Conservation (phyloP, 495 filamentous ascomycete genomes). For the Xylaria grammica region DNA sequence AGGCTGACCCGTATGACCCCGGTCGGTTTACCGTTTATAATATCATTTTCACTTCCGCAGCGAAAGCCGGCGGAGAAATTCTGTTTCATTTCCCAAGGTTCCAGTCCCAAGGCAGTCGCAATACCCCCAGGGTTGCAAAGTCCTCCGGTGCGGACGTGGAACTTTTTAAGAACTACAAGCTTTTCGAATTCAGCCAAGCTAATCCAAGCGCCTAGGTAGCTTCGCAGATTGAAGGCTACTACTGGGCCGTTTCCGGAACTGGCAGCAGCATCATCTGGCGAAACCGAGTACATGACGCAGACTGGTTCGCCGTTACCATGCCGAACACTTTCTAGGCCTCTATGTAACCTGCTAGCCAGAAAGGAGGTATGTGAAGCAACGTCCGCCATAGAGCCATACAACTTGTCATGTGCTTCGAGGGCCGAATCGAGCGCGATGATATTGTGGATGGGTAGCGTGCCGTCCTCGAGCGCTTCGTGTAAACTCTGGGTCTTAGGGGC, state of each 20-base stretch:
- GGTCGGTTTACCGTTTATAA: constrained; percentile 82
- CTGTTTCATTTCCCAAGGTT: constrained; percentile 76
- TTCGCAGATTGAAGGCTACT: constrained; percentile 81
- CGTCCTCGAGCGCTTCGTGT: constrained; percentile 86
- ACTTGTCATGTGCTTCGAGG: constrained; percentile 66
- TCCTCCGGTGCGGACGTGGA: constrained; percentile 84
- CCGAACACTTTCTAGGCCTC: constrained; percentile 60
- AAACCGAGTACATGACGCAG: constrained; percentile 67
- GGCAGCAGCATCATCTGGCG: constrained; percentile 29
- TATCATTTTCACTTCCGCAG: constrained; percentile 79
- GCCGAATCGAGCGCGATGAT: constrained; percentile 82
- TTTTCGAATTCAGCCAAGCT: constrained; percentile 85
- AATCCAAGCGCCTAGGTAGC: constrained; percentile 70
- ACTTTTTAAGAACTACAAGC: constrained; percentile 73
- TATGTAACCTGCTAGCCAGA: constrained; percentile 63
- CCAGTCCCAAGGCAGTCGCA: constrained; percentile 67
- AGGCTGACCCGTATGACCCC: constrained; percentile 85
- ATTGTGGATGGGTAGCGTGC: constrained; percentile 85
- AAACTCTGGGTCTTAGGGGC: constrained; percentile 71
- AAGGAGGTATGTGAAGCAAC: constrained; percentile 77
- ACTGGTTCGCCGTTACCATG: constrained; percentile 72
- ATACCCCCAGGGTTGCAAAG: constrained; percentile 93
- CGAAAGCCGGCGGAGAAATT: constrained; percentile 83
- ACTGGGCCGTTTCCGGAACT: constrained; percentile 68
- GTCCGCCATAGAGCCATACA: constrained; percentile 72